Base-by-base conservation (phyloP, 2,329 filamentous ascomycete species). In the Escovopsis sp. region DNA sequence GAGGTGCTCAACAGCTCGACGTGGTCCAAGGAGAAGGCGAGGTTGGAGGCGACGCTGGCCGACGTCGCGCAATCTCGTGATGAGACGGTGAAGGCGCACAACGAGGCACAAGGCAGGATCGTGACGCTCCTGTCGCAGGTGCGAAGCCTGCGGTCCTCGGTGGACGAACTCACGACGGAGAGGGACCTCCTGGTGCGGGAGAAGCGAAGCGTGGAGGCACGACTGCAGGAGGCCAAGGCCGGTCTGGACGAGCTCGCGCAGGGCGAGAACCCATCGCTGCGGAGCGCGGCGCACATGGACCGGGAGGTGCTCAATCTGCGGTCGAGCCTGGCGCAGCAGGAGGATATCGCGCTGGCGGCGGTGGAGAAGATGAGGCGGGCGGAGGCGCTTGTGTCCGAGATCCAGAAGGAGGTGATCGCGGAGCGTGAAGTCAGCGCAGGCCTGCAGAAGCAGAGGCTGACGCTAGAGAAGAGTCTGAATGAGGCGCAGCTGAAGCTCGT, bases 341-440 rank as follows among this genome's bases (percentile, higher is more conserved):
- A 96, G 58, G 88, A 98, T 52, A 78, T 96, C 39, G 83, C 86
- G 10, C 74, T 80, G 1, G 88, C 90, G 4, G 88, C 88, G 0
- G 79, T 96, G 28, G 88, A 90, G 49, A 96, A 96, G 66, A 98
- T 98, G 90, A 76, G 88, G 37, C 78, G 88, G 17, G 84, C 90
- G 2, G 88, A 98, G 52, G 82, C 85, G 4, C 63, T 96, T 23
- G 79, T 78, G 1, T 74, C 79, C 8, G 90, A 98, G 57, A 78
- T 93, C 43, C 88, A 96, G 52, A 93, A 90, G 55, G 90, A 98
- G 49, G 84, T 94, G 41, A 75, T 78, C 14, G 73, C 72, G 7
- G 88, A 94, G 61, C 76, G 88, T 9, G 90, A 96, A 52, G 71
- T 72, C 25, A 86, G 78, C 47, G 75, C 79, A 5, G 74, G 81